phyloP scores from a whole-genome alignment of 1,284 basidiomycete genomes.

The Uromyces viciae-fabae region DNA sequence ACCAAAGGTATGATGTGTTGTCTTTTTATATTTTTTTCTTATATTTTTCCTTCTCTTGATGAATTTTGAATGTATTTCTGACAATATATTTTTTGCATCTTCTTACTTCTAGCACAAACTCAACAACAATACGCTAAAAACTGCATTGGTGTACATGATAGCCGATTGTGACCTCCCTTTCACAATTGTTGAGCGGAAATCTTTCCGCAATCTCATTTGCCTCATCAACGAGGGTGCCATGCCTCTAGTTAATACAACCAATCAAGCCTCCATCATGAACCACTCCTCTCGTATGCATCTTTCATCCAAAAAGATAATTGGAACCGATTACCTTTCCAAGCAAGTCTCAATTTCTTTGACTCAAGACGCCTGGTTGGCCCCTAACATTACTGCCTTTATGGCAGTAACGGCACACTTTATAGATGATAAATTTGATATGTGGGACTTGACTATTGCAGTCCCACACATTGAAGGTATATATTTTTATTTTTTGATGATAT shows the following conservation, averaged over 20 bases:
- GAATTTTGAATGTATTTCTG: not conserved
- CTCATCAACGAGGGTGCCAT: not conserved
- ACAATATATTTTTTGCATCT: not conserved
- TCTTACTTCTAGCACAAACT: not conserved
- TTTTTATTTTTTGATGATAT: not conserved
- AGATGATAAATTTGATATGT: conserved; percentile 11
- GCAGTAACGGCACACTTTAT: conserved; percentile 14
- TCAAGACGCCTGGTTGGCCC: conserved; percentile 10
- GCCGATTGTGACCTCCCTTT: not conserved
- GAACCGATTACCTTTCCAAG: not conserved
- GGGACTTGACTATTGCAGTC: not conserved
- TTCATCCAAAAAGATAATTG: not conserved
- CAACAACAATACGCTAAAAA: not conserved
- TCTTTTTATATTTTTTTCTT: too few species aligned
- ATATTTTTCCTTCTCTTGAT: too few species aligned
- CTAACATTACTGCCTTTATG: conserved; percentile 11
- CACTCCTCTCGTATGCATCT: not conserved
- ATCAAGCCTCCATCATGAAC: not conserved
- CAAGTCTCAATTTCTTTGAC: not conserved
- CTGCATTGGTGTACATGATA: not conserved
- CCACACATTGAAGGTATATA: not conserved
- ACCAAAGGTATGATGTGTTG: not conserved
- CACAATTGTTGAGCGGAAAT: not conserved
- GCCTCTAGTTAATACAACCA: not conserved
- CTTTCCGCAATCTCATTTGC: not conserved